These are phyloP conservation scores for Carex parvula DNA, from an alignment of 176 grass and related monocot species.

Conservation along the genomic window DNA sequence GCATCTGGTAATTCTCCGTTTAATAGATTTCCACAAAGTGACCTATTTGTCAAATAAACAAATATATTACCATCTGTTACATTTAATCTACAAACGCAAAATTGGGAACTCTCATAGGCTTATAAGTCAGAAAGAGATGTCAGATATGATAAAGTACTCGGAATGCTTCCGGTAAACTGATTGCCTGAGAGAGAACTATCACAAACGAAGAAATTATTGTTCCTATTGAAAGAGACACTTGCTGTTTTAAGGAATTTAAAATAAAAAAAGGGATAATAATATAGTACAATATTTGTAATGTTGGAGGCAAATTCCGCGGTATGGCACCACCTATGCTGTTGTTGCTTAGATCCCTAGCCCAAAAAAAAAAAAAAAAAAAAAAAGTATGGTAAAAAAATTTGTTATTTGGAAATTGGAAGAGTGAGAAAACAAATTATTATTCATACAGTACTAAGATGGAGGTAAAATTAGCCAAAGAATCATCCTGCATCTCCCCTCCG, in stretches of 20 bases:
- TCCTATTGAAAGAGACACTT: neutral
- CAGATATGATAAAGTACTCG: neutral
- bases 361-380: neutral
- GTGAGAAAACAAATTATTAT: neutral
- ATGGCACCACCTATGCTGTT: slow-evolving; percentile 73
- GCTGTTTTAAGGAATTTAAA: neutral
- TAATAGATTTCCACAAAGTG: neutral
- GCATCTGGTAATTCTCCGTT: slow-evolving; percentile 9
- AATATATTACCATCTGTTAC: neutral
- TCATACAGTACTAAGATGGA: slow-evolving; percentile 66
- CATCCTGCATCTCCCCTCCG: slow-evolving; percentile 52
- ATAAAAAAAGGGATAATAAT: neutral
- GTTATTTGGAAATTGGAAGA: neutral
- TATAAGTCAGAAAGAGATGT: slow-evolving; percentile 9
- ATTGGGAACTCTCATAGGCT: neutral
- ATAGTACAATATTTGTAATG: slow-evolving; percentile 36
- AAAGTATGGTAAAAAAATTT: neutral
- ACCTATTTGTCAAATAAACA: slow-evolving; percentile 12
- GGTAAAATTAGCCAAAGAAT: slow-evolving; percentile 59
- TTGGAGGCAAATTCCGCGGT: slow-evolving; percentile 65
- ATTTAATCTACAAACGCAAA: neutral
- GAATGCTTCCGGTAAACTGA: neutral
- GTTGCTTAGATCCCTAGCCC: slow-evolving; percentile 86
- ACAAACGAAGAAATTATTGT: neutral
- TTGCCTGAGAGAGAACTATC: slow-evolving; percentile 12